Evolutionary conservation across 163 green algal genomes (phyloP).

Genomic region (Prototheca cutis): DNA sequence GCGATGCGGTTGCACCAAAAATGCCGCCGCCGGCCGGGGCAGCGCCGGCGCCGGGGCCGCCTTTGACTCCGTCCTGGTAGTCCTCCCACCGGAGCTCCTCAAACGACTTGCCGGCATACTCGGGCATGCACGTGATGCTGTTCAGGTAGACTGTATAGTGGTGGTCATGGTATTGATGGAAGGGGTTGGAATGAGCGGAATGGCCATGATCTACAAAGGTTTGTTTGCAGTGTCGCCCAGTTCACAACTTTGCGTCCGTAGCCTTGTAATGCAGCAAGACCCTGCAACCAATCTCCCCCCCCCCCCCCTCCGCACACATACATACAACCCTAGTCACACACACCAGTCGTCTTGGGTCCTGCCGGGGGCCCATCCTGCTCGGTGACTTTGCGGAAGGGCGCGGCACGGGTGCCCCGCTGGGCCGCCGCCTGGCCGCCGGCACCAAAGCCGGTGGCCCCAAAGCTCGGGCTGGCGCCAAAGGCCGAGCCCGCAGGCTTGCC

Average conservation of each 20-base stretch:
- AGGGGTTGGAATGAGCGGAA: too few relatives aligned
- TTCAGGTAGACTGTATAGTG: conserved; percentile 35
- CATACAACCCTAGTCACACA: not conserved
- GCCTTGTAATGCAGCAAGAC: too few relatives aligned
- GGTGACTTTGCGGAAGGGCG: conserved; percentile 39
- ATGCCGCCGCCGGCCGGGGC: too few relatives aligned
- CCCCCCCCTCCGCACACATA: not conserved
- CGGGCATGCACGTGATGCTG: conserved; percentile 63
- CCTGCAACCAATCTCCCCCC: too few relatives aligned
- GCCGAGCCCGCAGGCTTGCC: not conserved
- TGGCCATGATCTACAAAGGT: too few relatives aligned
- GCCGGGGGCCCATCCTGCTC: conserved; percentile 19
- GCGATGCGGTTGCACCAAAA: too few relatives aligned
- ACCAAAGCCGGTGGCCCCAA: not conserved
- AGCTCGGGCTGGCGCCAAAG: not conserved
- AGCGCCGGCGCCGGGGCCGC: not conserved
- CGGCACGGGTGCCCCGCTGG: conserved; percentile 28
- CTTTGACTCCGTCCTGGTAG: conserved; percentile 54
- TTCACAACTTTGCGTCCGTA: too few relatives aligned
- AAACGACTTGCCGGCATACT: conserved; percentile 59
- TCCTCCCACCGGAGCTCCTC: conserved; percentile 90
- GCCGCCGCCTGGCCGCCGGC: too few relatives aligned
- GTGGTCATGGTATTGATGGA: too few relatives aligned
- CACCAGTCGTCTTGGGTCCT: not conserved
- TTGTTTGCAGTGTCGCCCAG: too few relatives aligned